phyloP scores from a whole-genome alignment of 2,329 filamentous ascomycete genomes.

The Corinectria fuckeliana region DNA sequence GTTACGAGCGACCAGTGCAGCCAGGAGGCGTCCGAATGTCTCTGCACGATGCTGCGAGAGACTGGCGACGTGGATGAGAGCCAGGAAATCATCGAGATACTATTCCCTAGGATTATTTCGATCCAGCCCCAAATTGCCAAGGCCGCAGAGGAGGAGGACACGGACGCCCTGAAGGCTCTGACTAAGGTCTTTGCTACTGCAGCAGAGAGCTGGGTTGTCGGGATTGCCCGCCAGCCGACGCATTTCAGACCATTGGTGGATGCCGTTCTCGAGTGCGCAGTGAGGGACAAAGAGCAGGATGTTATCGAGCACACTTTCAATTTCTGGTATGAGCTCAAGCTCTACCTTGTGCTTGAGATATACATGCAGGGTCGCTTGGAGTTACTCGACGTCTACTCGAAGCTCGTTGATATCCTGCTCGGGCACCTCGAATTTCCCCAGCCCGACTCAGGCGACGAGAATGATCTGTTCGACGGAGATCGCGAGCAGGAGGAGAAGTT shows the following conservation, averaged over 20 bases:
- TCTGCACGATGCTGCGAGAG: slow-evolving; percentile 90
- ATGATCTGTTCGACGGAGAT: slow-evolving; percentile 93
- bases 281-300: slow-evolving; percentile 85
- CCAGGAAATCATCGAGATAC: slow-evolving; percentile 77
- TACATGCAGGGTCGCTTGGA: slow-evolving; percentile 83
- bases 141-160: slow-evolving; percentile 80
- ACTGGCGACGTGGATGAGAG: slow-evolving; percentile 94
- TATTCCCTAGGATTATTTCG: slow-evolving; percentile 81
- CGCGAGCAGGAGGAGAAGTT: slow-evolving; percentile 97
- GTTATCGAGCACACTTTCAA: slow-evolving; percentile 93
- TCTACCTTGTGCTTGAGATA: slow-evolving; percentile 88
- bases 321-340: slow-evolving; percentile 99
- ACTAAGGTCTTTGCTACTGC: slow-evolving; percentile 92
- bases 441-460: slow-evolving; percentile 74
- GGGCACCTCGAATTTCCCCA: slow-evolving; percentile 87
- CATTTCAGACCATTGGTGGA: slow-evolving; percentile 89
- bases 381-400: slow-evolving; percentile 82
- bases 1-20: slow-evolving; percentile 79
- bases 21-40: slow-evolving; percentile 87
- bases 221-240: slow-evolving; percentile 82
- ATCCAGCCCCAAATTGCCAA: slow-evolving; percentile 78
- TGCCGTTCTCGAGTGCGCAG: slow-evolving; percentile 88
- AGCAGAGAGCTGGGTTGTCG: slow-evolving; percentile 91
- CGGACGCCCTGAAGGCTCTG: slow-evolving; percentile 84
- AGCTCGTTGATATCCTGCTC: slow-evolving; percentile 91